Base-by-base conservation (phyloP, 768 basidiomycete genomes). In the Leucocoprinus birnbaumii region DNA sequence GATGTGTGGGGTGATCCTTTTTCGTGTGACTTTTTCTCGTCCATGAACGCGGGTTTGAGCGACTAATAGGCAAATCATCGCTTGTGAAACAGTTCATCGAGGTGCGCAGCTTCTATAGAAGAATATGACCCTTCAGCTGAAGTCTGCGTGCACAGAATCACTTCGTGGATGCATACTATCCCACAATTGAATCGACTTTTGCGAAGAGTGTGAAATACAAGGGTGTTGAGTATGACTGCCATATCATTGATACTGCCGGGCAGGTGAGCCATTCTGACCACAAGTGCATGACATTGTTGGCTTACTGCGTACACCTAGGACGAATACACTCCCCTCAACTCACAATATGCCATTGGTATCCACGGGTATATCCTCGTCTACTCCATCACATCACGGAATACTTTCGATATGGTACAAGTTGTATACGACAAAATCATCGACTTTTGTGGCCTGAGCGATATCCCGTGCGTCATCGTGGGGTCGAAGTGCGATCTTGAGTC, bases 321-420 rank as follows among this genome's bases (percentile, higher is more conserved):
- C 66, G 96, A 99, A 70, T 98, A 91, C 74, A 90, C 93, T 18
- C 91, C 95, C 55, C 83, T 99, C 60, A 93, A 92, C 61, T 81
- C 90, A 24, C 92, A 94, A 68, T 91, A 98, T 66, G 94, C 94
- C 38, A 92, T 98, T 63, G 96, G 96, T 50, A 93, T 96, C 63
- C 95, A 99, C 66, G 96, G 96, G 66, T 99, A 91, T 69, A 83
- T 99, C 65, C 85, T 99, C 63, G 95, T 98, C 43, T 99, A 98
- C 75, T 91, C 91, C 2, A 93, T 98, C 70, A 82, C 91, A 3
- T 91, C 89, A 18, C 78, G 87, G 56, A 85, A 86, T 63, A 94
- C 91, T 8, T 98, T 97, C 76, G 88, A 98, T 63, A 97, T 98
- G 92, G 81, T 98, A 61, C 84, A 88, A 67, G 86, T 91, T 69